Percentiles rank a stretch among this genome's conserved stretches.
These are phyloP conservation scores for Mucor velutinosus DNA, from an alignment of 371 early-diverging fungal genomes.

Conservation along the genomic window DNA sequence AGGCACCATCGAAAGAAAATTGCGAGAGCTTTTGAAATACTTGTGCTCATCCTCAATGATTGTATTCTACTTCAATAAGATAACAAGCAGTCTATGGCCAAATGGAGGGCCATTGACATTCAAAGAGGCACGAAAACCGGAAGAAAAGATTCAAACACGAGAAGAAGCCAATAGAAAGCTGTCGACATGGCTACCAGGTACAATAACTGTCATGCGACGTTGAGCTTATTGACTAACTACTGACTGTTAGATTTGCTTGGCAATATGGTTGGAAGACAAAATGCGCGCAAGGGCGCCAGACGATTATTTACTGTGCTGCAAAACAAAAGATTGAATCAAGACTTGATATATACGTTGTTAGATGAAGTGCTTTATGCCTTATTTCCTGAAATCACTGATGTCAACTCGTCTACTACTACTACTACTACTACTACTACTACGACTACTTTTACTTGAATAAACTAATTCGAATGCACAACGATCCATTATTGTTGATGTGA, in stretches of 20 bases:
- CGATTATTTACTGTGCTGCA: slow-evolving; percentile 77
- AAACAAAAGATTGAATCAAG: slow-evolving; percentile 75
- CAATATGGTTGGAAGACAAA: slow-evolving; percentile 82
- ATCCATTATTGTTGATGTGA: too few relatives aligned
- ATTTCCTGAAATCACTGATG: slow-evolving; percentile 63
- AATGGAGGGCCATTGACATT: slow-evolving; percentile 39
- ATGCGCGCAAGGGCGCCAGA: slow-evolving; percentile 78
- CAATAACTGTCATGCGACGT: background rate
- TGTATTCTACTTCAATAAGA: slow-evolving; percentile 36
- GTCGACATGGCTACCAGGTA: slow-evolving; percentile 66
- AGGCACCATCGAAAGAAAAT: slow-evolving; percentile 79
- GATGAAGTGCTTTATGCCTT: slow-evolving; percentile 73
- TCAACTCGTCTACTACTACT: background rate
- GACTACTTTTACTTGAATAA: background rate
- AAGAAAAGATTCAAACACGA: slow-evolving; percentile 57
- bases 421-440: background rate
- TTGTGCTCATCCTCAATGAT: slow-evolving; percentile 48
- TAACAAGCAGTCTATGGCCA: slow-evolving; percentile 58
- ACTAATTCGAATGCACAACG: background rate
- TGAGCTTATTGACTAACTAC: background rate
- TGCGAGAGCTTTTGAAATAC: slow-evolving; percentile 45
- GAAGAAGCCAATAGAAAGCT: slow-evolving; percentile 70
- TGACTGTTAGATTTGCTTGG: slow-evolving; percentile 62
- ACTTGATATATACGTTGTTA: slow-evolving; percentile 69
- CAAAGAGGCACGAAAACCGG: slow-evolving; percentile 48